Evolutionary conservation across 768 basidiomycete species (phyloP).

Genomic region (Porpolomopsis calyptriformis): DNA sequence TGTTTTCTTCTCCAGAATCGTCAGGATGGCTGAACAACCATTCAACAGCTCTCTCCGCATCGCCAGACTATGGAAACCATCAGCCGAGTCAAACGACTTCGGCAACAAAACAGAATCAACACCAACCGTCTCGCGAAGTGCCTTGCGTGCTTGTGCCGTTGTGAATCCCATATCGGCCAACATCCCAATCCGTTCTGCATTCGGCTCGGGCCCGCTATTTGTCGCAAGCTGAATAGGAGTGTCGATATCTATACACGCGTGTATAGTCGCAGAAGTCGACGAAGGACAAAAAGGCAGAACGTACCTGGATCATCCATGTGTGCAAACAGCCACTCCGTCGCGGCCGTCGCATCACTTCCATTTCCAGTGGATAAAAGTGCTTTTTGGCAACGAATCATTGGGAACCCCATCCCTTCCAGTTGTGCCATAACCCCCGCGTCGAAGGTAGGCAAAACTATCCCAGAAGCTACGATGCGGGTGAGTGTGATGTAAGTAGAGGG

Average conservation of each 20-base stretch:
- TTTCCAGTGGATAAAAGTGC: constrained; percentile 85
- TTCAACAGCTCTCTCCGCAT: constrained; percentile 81
- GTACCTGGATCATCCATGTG: constrained; percentile 92
- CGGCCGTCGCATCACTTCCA: constrained; percentile 51
- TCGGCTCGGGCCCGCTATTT: constrained; percentile 39
- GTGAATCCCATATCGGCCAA: constrained; percentile 93
- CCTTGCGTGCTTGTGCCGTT: constrained; percentile 70
- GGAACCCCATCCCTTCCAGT: constrained; percentile 89
- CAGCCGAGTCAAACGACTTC: neutral
- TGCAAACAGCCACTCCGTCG: constrained; percentile 92
- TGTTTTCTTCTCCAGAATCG: constrained; percentile 56
- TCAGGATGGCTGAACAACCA: constrained; percentile 95
- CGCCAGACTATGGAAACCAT: constrained; percentile 39
- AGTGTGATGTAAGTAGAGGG: neutral
- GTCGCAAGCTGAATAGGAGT: constrained; percentile 42
- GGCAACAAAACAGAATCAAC: constrained; percentile 22
- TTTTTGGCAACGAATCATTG: constrained; percentile 73
- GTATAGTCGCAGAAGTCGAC: neutral
- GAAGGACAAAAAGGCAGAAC: constrained; percentile 8
- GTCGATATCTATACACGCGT: constrained; percentile 62
- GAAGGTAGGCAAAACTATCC: constrained; percentile 47
- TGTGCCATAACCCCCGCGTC: constrained; percentile 64
- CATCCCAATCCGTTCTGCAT: constrained; percentile 59
- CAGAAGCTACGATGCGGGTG: constrained; percentile 20
- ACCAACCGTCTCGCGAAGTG: constrained; percentile 78